phyloP scores from a whole-genome alignment of 306 rosid genomes.

The Comarum palustre region DNA sequence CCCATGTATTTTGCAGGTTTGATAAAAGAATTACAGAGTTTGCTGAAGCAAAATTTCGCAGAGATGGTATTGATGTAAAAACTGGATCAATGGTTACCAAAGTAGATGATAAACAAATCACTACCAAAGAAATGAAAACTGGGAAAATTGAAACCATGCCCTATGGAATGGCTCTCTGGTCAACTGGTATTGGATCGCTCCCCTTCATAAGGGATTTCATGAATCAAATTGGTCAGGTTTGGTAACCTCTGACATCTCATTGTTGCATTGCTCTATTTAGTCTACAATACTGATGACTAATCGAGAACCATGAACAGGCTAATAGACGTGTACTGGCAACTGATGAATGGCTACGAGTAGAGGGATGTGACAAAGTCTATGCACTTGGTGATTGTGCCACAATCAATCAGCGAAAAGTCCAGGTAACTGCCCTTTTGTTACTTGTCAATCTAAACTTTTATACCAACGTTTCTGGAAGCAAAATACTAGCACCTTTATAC shows the following conservation, averaged over 20 bases:
- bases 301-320: conserved; percentile 40
- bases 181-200: conserved; percentile 93
- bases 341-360: conserved; percentile 98
- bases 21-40: conserved; percentile 93
- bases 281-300: background rate
- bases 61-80: conserved; percentile 83
- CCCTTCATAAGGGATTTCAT: conserved; percentile 80
- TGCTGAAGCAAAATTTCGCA: conserved; percentile 77
- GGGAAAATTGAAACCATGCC: conserved; percentile 57
- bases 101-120: conserved; percentile 75
- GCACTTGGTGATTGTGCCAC: conserved; percentile 98
- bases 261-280: conserved; percentile 1
- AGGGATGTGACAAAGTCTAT: conserved; percentile 72
- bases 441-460: conserved; percentile 17
- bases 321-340: conserved; percentile 91
- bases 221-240: conserved; percentile 87
- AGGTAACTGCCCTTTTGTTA: conserved; percentile 40
- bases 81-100: conserved; percentile 96
- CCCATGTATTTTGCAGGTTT: conserved; percentile 52
- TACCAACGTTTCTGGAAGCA: background rate
- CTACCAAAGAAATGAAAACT: conserved; percentile 76
- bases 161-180: conserved; percentile 97
- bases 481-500: background rate
- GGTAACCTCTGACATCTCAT: conserved; percentile 31
- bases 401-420: conserved; percentile 94